Percentiles rank a stretch among this genome's conserved stretches.
phyloP scores from a whole-genome alignment of 108 stramenopile genomes.

The Skeletonema menzelii region DNA sequence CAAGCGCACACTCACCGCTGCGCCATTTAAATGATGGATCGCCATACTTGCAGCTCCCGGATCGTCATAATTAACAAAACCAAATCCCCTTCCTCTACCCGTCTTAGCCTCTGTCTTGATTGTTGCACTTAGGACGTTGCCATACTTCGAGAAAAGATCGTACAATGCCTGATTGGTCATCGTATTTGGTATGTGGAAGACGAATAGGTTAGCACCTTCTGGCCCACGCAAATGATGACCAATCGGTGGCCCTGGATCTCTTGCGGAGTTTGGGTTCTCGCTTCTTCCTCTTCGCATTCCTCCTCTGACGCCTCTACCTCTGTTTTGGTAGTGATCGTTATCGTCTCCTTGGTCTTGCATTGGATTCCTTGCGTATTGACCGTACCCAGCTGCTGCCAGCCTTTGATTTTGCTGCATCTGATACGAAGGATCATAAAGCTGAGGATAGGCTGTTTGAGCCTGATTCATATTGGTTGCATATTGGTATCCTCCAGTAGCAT shows the following conservation, averaged over 20 bases:
- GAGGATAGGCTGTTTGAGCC: not conserved
- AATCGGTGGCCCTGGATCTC: constrained; percentile 38
- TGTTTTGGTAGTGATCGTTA: not conserved
- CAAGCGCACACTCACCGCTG: constrained; percentile 62
- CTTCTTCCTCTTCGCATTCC: not conserved
- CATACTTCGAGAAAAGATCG: constrained; percentile 85
- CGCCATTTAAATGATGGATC: constrained; percentile 94
- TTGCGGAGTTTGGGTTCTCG: constrained; percentile 12
- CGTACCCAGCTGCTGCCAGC: not conserved
- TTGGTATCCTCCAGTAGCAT: not conserved
- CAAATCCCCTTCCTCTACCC: constrained; percentile 94
- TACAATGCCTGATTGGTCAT: constrained; percentile 95
- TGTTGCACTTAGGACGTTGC: constrained; percentile 90
- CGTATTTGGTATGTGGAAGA: constrained; percentile 98
- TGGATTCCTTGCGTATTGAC: not conserved
- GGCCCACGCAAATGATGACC: constrained; percentile 53
- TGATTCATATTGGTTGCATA: not conserved
- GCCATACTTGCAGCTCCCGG: constrained; percentile 91
- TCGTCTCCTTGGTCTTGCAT: not conserved
- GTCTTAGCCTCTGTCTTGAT: constrained; percentile 97
- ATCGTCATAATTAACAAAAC: constrained; percentile 95
- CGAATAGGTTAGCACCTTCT: constrained; percentile 95
- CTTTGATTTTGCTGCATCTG: constrained; percentile 1
- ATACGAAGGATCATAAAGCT: not conserved
- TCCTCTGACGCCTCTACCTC: not conserved